Evolutionary conservation across 1,139 yeast genomes (phyloP).

Genomic region (Protomyces gravidus): DNA sequence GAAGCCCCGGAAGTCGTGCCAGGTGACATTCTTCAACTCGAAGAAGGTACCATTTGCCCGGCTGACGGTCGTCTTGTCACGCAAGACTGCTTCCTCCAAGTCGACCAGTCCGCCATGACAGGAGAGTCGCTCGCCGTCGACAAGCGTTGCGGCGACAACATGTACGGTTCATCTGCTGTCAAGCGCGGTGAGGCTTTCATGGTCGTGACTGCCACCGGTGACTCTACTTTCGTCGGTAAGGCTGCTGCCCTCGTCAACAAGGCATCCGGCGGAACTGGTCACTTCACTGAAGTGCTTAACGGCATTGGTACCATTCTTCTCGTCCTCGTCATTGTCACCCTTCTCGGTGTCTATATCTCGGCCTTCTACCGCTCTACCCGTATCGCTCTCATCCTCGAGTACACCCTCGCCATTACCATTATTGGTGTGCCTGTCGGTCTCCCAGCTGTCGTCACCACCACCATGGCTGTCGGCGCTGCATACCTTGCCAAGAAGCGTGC

Average conservation of each 20-base stretch:
- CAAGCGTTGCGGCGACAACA: slow-evolving; percentile 81
- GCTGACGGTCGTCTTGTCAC: slow-evolving; percentile 93
- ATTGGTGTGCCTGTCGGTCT: slow-evolving; percentile 99
- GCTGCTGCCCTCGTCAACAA: slow-evolving; percentile 96
- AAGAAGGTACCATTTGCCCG: slow-evolving; percentile 75
- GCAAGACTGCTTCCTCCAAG: slow-evolving; percentile 83
- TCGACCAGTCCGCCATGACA: slow-evolving; percentile 96
- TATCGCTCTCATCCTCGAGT: slow-evolving; percentile 87
- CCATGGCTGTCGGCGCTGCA: slow-evolving; percentile 99
- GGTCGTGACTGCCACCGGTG: slow-evolving; percentile 96
- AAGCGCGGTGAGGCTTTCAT: slow-evolving; percentile 96
- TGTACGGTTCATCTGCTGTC: slow-evolving; percentile 91
- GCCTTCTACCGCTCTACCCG: slow-evolving; percentile 90
- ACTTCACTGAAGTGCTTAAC: slow-evolving; percentile 95
- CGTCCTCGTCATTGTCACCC: slow-evolving; percentile 82
- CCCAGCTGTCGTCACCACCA: slow-evolving; percentile 98
- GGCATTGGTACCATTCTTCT: slow-evolving; percentile 93
- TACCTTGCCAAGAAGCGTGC: slow-evolving; percentile 98
- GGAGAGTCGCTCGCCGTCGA: slow-evolving; percentile 98
- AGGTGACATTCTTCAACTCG: slow-evolving; percentile 72
- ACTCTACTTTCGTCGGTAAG: slow-evolving; percentile 86
- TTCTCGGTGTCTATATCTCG: slow-evolving; percentile 87
- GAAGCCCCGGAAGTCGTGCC: slow-evolving; percentile 70
- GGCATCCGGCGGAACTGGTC: slow-evolving; percentile 92
- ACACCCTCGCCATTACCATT: slow-evolving; percentile 89